These are phyloP conservation scores for Penicillium janthinellum DNA, from an alignment of 2,329 filamentous ascomycete species.

Conservation along the genomic window DNA sequence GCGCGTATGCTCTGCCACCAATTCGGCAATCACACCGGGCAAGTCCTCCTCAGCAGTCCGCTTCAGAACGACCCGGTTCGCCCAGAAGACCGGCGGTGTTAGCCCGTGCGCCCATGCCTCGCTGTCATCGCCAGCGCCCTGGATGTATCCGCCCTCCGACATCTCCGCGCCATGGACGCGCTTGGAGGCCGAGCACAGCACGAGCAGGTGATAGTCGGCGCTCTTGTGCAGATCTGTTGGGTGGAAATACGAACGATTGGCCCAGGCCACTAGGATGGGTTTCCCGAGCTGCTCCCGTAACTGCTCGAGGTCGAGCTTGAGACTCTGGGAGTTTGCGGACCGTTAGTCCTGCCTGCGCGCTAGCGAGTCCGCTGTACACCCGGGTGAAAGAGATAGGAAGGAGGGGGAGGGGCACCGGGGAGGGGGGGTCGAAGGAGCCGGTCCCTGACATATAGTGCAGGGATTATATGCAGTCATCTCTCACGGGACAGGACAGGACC, in stretches of 20 bases:
- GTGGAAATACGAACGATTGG: slow-evolving; percentile 66
- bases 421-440: neutral
- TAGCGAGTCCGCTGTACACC: neutral
- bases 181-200: slow-evolving; percentile 84
- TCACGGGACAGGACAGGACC: neutral
- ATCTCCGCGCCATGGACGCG: slow-evolving; percentile 69
- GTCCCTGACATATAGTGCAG: slow-evolving; percentile 3
- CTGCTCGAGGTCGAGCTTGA: slow-evolving; percentile 61
- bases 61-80: slow-evolving; percentile 63
- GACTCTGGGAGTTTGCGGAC: slow-evolving; percentile 41
- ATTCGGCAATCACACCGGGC: slow-evolving; percentile 51
- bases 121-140: slow-evolving; percentile 91
- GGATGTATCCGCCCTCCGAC: slow-evolving; percentile 77
- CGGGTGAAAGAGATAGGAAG: slow-evolving; percentile 5
- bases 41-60: slow-evolving; percentile 66
- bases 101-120: slow-evolving; percentile 89
- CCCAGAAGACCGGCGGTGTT: slow-evolving; percentile 80
- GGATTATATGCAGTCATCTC: neutral
- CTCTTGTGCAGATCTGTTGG: slow-evolving; percentile 51
- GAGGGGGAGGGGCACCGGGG: neutral
- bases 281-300: slow-evolving; percentile 63
- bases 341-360: neutral
- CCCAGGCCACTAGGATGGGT: slow-evolving; percentile 77
- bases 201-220: slow-evolving; percentile 67
- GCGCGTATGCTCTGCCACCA: slow-evolving; percentile 39